Conservation (phyloP, 2,329 filamentous ascomycete species). For the Ascocoryne sarcoides region DNA sequence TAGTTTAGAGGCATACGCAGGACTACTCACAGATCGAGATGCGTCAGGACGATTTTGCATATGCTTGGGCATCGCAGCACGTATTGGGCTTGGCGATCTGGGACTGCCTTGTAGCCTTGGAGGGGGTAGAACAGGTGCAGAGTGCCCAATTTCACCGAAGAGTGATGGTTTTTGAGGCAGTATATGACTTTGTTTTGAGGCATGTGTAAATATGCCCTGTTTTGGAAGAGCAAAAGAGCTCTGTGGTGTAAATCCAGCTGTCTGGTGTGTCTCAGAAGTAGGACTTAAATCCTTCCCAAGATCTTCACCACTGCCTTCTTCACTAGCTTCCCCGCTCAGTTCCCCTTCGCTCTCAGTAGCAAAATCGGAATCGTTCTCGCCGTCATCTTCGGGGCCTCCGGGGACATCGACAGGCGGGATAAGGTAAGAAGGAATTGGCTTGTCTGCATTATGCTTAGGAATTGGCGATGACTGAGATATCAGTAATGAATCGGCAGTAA, state of each 20-base stretch:
- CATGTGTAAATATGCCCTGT: slow-evolving; percentile 35
- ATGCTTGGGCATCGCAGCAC: slow-evolving; percentile 45
- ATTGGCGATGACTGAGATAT: slow-evolving; percentile 7
- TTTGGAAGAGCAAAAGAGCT: slow-evolving; percentile 47
- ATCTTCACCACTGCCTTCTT: slow-evolving; percentile 53
- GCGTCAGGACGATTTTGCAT: slow-evolving; percentile 38
- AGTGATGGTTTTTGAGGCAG: slow-evolving; percentile 34
- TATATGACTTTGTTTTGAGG: slow-evolving; percentile 33
- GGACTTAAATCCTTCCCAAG: slow-evolving; percentile 56
- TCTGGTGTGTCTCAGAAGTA: slow-evolving; percentile 36
- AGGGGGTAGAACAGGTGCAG: slow-evolving; percentile 45
- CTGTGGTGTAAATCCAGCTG: slow-evolving; percentile 45
- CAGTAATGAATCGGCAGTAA: slow-evolving; percentile 14
- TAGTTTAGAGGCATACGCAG: slow-evolving; percentile 48
- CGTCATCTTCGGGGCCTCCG: slow-evolving; percentile 26
- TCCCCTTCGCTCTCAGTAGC: slow-evolving; percentile 30
- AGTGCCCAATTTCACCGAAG: slow-evolving; percentile 46
- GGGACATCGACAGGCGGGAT: slow-evolving; percentile 24
- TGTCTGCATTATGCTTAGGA: slow-evolving; percentile 2
- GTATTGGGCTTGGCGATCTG: slow-evolving; percentile 64
- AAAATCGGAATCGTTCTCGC: slow-evolving; percentile 24
- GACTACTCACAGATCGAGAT: slow-evolving; percentile 50
- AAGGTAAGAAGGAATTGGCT: slow-evolving; percentile 17
- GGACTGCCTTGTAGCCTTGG: slow-evolving; percentile 47
- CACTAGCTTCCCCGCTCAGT: slow-evolving; percentile 34